Conservation (phyloP, 2,329 filamentous ascomycete species). For the Neofusicoccum cordaticola region DNA sequence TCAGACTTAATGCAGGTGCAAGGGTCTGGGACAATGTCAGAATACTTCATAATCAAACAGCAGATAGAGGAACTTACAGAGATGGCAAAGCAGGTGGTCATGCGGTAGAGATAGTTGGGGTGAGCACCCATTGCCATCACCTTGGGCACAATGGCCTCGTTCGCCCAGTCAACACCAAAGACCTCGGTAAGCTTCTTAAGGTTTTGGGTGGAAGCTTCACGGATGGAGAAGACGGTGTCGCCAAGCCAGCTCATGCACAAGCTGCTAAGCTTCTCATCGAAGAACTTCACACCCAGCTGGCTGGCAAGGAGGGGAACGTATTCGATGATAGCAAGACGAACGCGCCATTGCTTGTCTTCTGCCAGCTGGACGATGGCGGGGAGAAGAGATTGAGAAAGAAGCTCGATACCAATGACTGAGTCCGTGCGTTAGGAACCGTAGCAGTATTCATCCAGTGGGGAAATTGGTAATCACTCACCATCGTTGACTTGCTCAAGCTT, state of each 20-base stretch:
- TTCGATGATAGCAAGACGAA: slow-evolving; percentile 96
- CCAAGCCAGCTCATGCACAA: slow-evolving; percentile 99
- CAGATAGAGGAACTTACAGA: slow-evolving; percentile 65
- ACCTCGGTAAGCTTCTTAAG: slow-evolving; percentile 98
- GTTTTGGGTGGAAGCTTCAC: slow-evolving; percentile 95
- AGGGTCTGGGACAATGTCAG: slow-evolving; percentile 66
- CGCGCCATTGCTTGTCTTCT: slow-evolving; percentile 99
- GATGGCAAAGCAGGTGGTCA: slow-evolving; percentile 99
- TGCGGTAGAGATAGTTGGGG: slow-evolving; percentile 97
- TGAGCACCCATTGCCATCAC: slow-evolving; percentile 98
- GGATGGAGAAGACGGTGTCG: slow-evolving; percentile 97
- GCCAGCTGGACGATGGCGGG: slow-evolving; percentile 96
- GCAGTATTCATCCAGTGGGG: background rate
- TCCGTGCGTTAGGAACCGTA: background rate
- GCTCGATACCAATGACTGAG: slow-evolving; percentile 94
- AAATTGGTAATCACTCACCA: slow-evolving; percentile 52
- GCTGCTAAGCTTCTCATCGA: slow-evolving; percentile 92
- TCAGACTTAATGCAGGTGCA: slow-evolving; percentile 85
- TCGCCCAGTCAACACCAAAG: slow-evolving; percentile 97
- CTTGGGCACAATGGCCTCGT: slow-evolving; percentile 94
- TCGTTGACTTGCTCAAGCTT: slow-evolving; percentile 98
- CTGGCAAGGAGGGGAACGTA: slow-evolving; percentile 96
- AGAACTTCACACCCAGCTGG: slow-evolving; percentile 95
- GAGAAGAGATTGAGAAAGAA: slow-evolving; percentile 91
- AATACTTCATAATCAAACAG: background rate